Conservation (phyloP, 352 stramenopile genomes). For the Pilasporangium apinafurcum region DNA sequence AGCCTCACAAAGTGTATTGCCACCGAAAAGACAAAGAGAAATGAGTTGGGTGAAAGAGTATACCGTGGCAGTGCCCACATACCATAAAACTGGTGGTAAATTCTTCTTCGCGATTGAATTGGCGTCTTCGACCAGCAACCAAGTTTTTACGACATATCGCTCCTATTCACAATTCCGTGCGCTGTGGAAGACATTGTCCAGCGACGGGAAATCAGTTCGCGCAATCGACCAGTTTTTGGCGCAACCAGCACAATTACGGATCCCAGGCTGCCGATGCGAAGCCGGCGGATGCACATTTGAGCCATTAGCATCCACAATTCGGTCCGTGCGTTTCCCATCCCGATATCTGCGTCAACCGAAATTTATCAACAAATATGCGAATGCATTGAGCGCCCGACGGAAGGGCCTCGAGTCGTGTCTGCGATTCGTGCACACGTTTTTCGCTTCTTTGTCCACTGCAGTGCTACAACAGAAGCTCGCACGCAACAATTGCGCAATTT, state of each 20-base stretch:
- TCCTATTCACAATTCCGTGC: conserved; percentile 59
- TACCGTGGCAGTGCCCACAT: conserved; percentile 10
- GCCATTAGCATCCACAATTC: conserved; percentile 21
- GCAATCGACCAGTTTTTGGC: neutral
- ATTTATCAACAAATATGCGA: conserved; percentile 14
- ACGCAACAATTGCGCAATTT: conserved; percentile 22
- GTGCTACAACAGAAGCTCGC: conserved; percentile 35
- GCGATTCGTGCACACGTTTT: conserved; percentile 29
- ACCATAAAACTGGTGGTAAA: conserved; percentile 12
- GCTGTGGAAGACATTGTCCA: conserved; percentile 36
- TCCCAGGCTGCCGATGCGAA: conserved; percentile 23
- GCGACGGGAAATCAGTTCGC: neutral
- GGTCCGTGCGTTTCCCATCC: conserved; percentile 30
- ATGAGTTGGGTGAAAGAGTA: conserved; percentile 17
- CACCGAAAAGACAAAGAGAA: too few relatives aligned
- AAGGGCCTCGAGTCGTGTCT: conserved; percentile 34
- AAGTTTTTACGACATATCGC: conserved; percentile 23
- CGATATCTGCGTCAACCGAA: conserved; percentile 21
- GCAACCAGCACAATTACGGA: neutral
- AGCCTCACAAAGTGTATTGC: too few relatives aligned
- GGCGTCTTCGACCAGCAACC: conserved; percentile 8
- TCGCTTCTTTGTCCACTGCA: conserved; percentile 22
- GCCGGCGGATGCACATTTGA: conserved; percentile 36
- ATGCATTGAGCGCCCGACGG: conserved; percentile 26
- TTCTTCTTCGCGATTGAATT: conserved; percentile 17